phyloP scores from a whole-genome alignment of 2,329 filamentous ascomycete species.

The Aureobasidium sp. region DNA sequence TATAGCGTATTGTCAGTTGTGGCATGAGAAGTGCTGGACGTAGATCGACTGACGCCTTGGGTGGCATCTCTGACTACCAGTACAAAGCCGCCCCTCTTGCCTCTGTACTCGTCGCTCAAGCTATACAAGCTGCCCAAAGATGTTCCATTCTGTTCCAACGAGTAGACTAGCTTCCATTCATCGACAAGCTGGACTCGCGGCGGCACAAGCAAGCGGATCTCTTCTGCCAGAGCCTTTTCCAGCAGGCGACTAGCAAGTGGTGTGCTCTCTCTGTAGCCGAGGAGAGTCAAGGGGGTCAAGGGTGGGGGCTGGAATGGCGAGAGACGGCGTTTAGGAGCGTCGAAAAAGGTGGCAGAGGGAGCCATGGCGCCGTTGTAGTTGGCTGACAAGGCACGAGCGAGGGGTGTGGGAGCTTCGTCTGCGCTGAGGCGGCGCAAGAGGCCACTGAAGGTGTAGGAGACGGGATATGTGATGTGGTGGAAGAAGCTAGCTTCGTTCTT shows the following conservation, averaged over 20 bases:
- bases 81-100: slow-evolving; percentile 74
- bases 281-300: slow-evolving; percentile 69
- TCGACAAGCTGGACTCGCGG: slow-evolving; percentile 81
- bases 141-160: slow-evolving; percentile 84
- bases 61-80: slow-evolving; percentile 74
- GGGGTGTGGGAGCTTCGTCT: slow-evolving; percentile 35
- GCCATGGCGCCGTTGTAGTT: slow-evolving; percentile 35
- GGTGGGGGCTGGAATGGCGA: slow-evolving; percentile 85
- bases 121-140: slow-evolving; percentile 82
- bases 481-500: slow-evolving; percentile 22
- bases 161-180: slow-evolving; percentile 80
- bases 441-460: slow-evolving; percentile 42
- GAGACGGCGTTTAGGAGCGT: slow-evolving; percentile 53
- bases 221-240: slow-evolving; percentile 70
- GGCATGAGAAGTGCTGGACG: background rate
- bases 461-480: slow-evolving; percentile 44
- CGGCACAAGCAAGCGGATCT: slow-evolving; percentile 83
- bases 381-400: slow-evolving; percentile 30
- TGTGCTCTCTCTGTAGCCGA: slow-evolving; percentile 58
- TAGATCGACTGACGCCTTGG: slow-evolving; percentile 55
- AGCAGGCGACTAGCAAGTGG: slow-evolving; percentile 58
- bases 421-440: slow-evolving; percentile 41
- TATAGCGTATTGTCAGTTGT: slow-evolving; percentile 19
- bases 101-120: slow-evolving; percentile 61
- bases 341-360: slow-evolving; percentile 47